phyloP scores from a whole-genome alignment of 768 basidiomycete genomes.

The Lentinula raphanica region DNA sequence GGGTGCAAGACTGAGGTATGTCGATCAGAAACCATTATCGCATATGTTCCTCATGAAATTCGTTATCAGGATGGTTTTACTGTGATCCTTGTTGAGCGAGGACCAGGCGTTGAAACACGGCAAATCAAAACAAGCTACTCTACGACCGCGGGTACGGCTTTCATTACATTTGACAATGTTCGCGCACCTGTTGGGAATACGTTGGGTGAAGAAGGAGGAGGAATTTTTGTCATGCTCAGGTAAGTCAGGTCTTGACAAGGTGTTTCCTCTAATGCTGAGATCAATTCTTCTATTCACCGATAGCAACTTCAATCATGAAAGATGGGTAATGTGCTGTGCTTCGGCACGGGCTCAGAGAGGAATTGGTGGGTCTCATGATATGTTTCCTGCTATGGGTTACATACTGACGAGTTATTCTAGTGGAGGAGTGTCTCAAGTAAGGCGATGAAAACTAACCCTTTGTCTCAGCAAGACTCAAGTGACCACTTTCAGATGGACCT shows the following conservation, averaged over 20 bases:
- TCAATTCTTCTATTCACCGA: neutral
- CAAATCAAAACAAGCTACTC: constrained; percentile 84
- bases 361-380: constrained; percentile 19
- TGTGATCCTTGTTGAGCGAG: constrained; percentile 79
- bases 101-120: constrained; percentile 79
- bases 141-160: constrained; percentile 76
- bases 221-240: constrained; percentile 50
- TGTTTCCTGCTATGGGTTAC: neutral
- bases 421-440: constrained; percentile 51
- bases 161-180: constrained; percentile 72
- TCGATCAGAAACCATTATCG: neutral
- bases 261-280: neutral
- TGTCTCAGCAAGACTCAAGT: neutral
- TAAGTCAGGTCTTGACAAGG: constrained; percentile 11
- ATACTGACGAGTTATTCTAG: constrained; percentile 9
- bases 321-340: constrained; percentile 85
- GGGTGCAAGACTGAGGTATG: constrained; percentile 54
- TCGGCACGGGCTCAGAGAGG: constrained; percentile 48
- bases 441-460: constrained; percentile 2
- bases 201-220: constrained; percentile 73
- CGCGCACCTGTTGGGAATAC: constrained; percentile 83
- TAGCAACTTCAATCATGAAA: constrained; percentile 95
- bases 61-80: constrained; percentile 56
- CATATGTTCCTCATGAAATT: neutral
- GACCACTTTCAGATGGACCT: constrained; percentile 59